These are phyloP conservation scores for Phytophthora cactorum DNA, from an alignment of 352 stramenopile species.

Conservation along the genomic window DNA sequence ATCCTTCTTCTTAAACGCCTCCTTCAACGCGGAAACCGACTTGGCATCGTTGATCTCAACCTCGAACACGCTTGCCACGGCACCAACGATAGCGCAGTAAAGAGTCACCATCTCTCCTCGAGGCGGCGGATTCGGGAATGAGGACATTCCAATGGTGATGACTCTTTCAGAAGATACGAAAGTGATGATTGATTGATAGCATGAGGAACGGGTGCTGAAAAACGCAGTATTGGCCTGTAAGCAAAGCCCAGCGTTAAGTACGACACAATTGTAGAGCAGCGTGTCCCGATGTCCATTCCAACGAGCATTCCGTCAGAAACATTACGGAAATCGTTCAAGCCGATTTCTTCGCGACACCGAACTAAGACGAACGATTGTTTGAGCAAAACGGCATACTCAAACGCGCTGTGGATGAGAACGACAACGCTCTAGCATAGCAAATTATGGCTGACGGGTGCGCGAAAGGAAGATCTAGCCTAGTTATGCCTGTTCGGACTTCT, in stretches of 20 bases:
- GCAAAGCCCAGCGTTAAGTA: constrained; percentile 51
- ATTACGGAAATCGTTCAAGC: constrained; percentile 60
- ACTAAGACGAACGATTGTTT: constrained; percentile 29
- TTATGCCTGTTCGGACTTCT: no score
- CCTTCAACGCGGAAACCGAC: no score
- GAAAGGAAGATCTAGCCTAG: constrained; percentile 32
- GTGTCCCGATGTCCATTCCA: constrained; percentile 52
- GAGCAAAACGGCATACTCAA: constrained; percentile 66
- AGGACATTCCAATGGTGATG: no score
- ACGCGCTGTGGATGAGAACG: constrained; percentile 58
- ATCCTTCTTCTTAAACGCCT: no score
- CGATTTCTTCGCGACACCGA: constrained; percentile 54
- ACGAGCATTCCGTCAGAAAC: constrained; percentile 46
- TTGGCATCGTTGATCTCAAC: no score
- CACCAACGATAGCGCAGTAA: no score
- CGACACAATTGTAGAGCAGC: constrained; percentile 46
- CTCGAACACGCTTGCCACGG: no score
- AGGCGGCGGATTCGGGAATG: no score
- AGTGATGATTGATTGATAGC: neutral
- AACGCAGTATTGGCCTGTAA: constrained; percentile 61
- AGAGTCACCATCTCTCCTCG: no score
- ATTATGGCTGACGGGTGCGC: constrained; percentile 50
- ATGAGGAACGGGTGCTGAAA: constrained; percentile 39
- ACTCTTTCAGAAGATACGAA: no score
- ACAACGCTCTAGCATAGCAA: constrained; percentile 57